Base-by-base conservation (phyloP, 352 stramenopile species). In the Pythium grandisporangium region DNA sequence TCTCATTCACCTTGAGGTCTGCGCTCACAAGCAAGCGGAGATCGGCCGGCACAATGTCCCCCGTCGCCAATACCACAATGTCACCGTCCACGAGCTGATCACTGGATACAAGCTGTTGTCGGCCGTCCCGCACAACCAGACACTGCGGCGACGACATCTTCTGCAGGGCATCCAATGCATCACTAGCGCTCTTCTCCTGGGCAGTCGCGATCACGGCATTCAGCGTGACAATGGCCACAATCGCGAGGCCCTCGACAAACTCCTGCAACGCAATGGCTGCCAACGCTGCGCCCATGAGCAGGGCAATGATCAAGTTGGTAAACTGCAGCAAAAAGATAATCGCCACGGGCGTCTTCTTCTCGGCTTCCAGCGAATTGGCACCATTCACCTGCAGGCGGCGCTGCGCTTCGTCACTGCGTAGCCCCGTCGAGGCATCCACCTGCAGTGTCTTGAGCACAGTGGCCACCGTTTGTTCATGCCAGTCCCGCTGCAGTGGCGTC, bases 21-120 rank as follows among this genome's bases (percentile, higher is more conserved):
- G 77, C 71, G 49, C 85, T 94, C 41, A 80, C 67, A 8, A 93
- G 61, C 5, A 98, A 69, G n/a, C 89, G 58, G 17, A 93, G 84
- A 54, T 98, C 93, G 1, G 84, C 71, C 1, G 89, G 85, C 24
- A 98, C 82, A 45, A 96, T 92, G 51, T 97, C 93, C n/a, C 91
- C 93, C 14, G 84, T 94, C 16, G 70, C 68, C 1, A 97, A 67
- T 19, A 87, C 61, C 27, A 97, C 78, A 17, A 93, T 67, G 34
- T 86, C 75, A 22, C 85, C 90, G 3, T 50, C 34, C 8, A 88
- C 72, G 24, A 91, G 66, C 30, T 82, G 50, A 11, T 81, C 64
- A 36, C 71, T 85, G 2, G 64, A 58, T 17, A 88, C 54, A 46
- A 65, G 53, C 24, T 66, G 36, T 35, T 86, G 67, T 11, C 58